Percentiles rank a stretch among this genome's conserved stretches.
Conservation (phyloP, 768 basidiomycete genomes). For the Termitomyces sp. region DNA sequence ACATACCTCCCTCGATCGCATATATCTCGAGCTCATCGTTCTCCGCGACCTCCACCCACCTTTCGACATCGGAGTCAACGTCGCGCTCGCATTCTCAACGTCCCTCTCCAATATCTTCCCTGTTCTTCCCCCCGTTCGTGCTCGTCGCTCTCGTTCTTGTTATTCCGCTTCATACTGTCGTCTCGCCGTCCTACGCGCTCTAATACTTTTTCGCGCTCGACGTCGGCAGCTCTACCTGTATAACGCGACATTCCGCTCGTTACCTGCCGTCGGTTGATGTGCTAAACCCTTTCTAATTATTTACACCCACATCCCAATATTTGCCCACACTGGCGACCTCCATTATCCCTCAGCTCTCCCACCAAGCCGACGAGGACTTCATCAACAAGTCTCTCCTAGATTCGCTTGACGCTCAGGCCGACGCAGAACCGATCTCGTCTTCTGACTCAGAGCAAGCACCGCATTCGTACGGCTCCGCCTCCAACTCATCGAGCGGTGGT, state of each 20-base stretch:
- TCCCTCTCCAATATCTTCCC: constrained; percentile 12
- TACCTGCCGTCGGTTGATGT: constrained; percentile 30
- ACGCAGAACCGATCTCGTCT: constrained; percentile 66
- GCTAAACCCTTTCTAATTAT: constrained; percentile 22
- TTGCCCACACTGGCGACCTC: constrained; percentile 55
- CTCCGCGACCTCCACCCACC: constrained; percentile 23
- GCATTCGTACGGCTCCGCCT: constrained; percentile 46
- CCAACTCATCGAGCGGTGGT: constrained; percentile 45
- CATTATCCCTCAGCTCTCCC: constrained; percentile 36
- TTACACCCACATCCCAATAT: constrained; percentile 18
- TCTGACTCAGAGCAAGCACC: constrained; percentile 51
- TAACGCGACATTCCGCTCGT: constrained; percentile 15
- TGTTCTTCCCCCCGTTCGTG: constrained; percentile 12
- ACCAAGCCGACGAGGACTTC: constrained; percentile 70
- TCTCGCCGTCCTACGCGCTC: constrained; percentile 25
- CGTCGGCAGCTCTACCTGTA: constrained; percentile 11
- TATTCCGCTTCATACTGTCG: constrained; percentile 11
- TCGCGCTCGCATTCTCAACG: constrained; percentile 15
- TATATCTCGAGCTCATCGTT: constrained; percentile 35
- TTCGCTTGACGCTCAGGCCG: constrained; percentile 80
- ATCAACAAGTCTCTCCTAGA: constrained; percentile 85
- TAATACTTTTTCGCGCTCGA: constrained; percentile 17
- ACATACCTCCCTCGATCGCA: constrained; percentile 50
- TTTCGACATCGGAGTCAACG: constrained; percentile 20
- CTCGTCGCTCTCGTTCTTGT: constrained; percentile 18